Evolutionary conservation across 2,329 filamentous ascomycete species (phyloP).

Genomic region (Canariomyces notabilis): DNA sequence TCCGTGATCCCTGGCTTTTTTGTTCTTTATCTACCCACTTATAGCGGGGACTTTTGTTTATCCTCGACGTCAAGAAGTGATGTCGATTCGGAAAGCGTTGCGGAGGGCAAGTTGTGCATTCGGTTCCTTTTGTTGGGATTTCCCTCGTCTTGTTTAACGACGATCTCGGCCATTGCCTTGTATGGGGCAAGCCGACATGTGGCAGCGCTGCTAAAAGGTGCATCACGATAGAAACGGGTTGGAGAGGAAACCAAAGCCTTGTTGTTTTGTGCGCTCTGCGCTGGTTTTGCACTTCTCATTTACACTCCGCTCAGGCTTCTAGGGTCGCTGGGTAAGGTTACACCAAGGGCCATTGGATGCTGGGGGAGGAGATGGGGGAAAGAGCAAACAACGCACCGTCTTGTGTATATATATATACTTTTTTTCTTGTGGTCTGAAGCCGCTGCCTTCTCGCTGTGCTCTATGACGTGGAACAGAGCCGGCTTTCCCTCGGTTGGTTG

Average conservation of each 20-base stretch:
- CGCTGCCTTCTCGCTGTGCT: background rate
- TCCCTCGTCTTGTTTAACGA: background rate
- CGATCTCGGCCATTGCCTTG: background rate
- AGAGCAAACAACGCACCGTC: background rate
- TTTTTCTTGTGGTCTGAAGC: background rate
- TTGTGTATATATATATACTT: background rate
- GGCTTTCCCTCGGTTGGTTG: background rate
- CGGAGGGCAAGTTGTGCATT: background rate
- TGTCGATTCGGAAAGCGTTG: conserved; percentile 1
- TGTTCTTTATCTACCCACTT: conserved; percentile 3
- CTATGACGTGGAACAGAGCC: background rate
- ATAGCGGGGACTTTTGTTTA: conserved; percentile 5
- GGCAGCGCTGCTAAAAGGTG: conserved; percentile 8
- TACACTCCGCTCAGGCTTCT: background rate
- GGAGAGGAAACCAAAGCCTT: background rate
- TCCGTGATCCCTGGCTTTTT: background rate
- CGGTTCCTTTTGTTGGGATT: background rate
- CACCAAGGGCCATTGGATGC: no score
- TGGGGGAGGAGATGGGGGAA: background rate
- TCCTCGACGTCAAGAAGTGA: background rate
- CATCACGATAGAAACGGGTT: conserved; percentile 14
- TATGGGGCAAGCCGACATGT: background rate
- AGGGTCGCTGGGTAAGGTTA: background rate
- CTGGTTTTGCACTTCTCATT: conserved; percentile 6
- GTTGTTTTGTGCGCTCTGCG: background rate